phyloP scores from a whole-genome alignment of 1,284 basidiomycete genomes.

The Somion occarium region DNA sequence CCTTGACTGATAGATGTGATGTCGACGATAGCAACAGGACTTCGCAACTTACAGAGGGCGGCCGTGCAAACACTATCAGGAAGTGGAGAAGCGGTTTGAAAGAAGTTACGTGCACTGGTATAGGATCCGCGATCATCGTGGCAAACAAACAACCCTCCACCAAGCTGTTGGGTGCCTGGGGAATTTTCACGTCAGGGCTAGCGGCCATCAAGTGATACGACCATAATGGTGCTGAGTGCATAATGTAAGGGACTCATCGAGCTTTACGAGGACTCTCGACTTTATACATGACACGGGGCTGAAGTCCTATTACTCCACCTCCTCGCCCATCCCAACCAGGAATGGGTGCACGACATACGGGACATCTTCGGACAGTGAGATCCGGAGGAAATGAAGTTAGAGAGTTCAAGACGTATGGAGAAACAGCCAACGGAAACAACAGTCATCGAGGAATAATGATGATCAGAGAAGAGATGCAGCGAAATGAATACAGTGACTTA shows the following conservation, averaged over 20 bases:
- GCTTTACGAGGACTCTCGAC: neutral
- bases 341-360: constrained; percentile 35
- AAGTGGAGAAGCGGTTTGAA: neutral
- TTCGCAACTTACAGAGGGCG: neutral
- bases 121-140: neutral
- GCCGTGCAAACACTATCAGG: neutral
- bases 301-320: constrained; percentile 35
- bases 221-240: neutral
- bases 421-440: neutral
- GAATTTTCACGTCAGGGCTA: neutral
- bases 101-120: neutral
- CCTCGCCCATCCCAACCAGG: constrained; percentile 38
- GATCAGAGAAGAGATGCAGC: neutral
- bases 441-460: neutral
- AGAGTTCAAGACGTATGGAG: neutral
- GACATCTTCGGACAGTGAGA: constrained; percentile 26
- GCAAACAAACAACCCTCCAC: neutral
- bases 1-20: neutral
- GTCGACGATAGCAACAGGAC: neutral
- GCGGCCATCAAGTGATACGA: neutral
- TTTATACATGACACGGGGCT: constrained; percentile 19
- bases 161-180: neutral
- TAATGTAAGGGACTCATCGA: neutral
- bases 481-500: constrained; percentile 11
- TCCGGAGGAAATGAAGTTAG: neutral